These are phyloP conservation scores for Rhizopus stolonifer DNA, from an alignment of 371 early-diverging fungal genomes.

Conservation along the genomic window DNA sequence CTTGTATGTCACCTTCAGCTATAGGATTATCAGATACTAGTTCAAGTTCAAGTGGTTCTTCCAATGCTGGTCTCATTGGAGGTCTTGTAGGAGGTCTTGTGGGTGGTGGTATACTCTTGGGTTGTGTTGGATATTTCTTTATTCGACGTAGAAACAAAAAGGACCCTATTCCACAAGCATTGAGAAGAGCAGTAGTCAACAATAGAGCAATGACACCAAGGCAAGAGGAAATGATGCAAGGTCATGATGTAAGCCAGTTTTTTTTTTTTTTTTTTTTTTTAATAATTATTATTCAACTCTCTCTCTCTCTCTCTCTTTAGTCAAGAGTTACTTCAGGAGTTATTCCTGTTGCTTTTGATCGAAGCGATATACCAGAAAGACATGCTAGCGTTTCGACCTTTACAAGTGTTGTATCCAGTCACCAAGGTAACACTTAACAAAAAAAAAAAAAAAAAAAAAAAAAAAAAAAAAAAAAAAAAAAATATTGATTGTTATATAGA, in stretches of 20 bases:
- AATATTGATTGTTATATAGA: conserved; percentile 8
- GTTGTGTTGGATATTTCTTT: conserved; percentile 15
- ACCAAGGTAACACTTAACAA: no score
- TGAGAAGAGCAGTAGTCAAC: conserved; percentile 4
- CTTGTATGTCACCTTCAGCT: conserved; percentile 28
- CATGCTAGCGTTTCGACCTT: neutral
- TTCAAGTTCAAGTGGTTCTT: conserved; percentile 15
- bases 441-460: conserved; percentile 11
- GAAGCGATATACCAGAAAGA: no score
- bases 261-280: no score
- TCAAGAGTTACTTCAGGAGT: conserved; percentile 40
- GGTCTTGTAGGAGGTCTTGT: conserved; percentile 40
- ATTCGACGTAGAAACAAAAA: conserved; percentile 27
- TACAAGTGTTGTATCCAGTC: conserved; percentile 3
- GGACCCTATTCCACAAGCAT: conserved; percentile 27
- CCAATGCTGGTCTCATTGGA: conserved; percentile 39
- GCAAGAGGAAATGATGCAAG: conserved; percentile 14
- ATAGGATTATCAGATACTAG: conserved; percentile 21
- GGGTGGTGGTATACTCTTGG: conserved; percentile 26
- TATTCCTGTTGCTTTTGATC: conserved; percentile 42
- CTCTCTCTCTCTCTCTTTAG: neutral
- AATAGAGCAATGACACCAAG: conserved; percentile 3
- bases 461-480: conserved; percentile 8
- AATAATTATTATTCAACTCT: neutral
- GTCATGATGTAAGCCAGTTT: neutral